Percentiles rank a stretch among this genome's conserved stretches.
These are phyloP conservation scores for Picochlorum sp. DNA, from an alignment of 139 green algal species.

Conservation along the genomic window DNA sequence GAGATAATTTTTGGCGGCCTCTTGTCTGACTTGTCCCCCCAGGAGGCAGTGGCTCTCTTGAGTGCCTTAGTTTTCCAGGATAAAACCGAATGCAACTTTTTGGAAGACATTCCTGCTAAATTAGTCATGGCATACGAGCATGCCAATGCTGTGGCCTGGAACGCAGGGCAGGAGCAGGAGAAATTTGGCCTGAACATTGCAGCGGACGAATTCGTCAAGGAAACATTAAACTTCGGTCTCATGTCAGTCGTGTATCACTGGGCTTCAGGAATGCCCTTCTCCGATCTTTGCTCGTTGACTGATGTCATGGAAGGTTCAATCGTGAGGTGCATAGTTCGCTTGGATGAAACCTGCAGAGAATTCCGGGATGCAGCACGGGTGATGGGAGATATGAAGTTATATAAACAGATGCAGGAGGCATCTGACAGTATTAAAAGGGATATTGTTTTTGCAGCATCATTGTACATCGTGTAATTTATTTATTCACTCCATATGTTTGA, in stretches of 20 bases:
- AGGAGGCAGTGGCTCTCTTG: slow-evolving; percentile 86
- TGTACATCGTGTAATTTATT: slow-evolving; percentile 75
- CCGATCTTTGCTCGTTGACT: slow-evolving; percentile 80
- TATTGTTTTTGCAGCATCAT: slow-evolving; percentile 87
- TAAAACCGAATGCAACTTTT: slow-evolving; percentile 65
- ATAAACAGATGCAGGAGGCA: slow-evolving; percentile 82
- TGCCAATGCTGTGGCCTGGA: slow-evolving; percentile 37
- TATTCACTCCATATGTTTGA: too few species aligned
- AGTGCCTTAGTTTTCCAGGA: slow-evolving; percentile 92
- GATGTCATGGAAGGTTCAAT: slow-evolving; percentile 93
- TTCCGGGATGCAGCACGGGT: slow-evolving; percentile 77
- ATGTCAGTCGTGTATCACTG: slow-evolving; percentile 92
- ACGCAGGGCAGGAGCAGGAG: slow-evolving; percentile 53
- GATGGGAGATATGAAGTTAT: slow-evolving; percentile 88
- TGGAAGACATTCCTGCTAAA: slow-evolving; percentile 29
- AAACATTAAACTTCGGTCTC: slow-evolving; percentile 57
- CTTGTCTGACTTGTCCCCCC: slow-evolving; percentile 60
- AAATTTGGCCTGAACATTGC: slow-evolving; percentile 46
- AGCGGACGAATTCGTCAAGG: slow-evolving; percentile 58
- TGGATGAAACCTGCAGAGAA: slow-evolving; percentile 78
- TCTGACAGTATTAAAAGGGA: slow-evolving; percentile 85
- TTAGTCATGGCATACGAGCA: slow-evolving; percentile 45
- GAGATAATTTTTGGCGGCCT: slow-evolving; percentile 86
- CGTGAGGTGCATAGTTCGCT: slow-evolving; percentile 77
- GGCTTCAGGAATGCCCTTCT: slow-evolving; percentile 82